Conservation (phyloP, 345 rosid genomes). For the Syzygium oleosum region DNA sequence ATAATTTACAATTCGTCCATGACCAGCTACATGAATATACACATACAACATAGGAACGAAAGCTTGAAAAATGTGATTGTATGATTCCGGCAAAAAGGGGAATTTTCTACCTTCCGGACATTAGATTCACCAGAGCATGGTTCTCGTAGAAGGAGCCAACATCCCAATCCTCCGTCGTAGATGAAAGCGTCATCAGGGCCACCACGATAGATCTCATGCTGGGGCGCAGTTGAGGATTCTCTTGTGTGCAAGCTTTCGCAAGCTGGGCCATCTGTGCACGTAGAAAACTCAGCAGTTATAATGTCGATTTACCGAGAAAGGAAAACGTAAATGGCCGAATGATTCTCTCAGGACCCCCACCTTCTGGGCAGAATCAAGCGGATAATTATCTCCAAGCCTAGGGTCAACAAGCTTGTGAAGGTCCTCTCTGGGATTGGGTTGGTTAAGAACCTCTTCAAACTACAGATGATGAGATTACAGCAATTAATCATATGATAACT, state of each 20-base stretch:
- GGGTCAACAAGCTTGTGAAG: slow-evolving; percentile 59
- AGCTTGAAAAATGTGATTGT: not conserved
- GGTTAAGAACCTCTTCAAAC: slow-evolving; percentile 71
- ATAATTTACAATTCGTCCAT: not conserved
- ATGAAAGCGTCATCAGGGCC: slow-evolving; percentile 76
- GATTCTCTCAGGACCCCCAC: slow-evolving; percentile 14
- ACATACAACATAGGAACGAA: not conserved
- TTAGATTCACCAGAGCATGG: slow-evolving; percentile 58
- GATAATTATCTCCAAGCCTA: slow-evolving; percentile 65
- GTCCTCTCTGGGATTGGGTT: slow-evolving; percentile 48
- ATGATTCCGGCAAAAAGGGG: not conserved
- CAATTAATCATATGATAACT: not conserved
- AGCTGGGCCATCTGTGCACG: slow-evolving; percentile 74
- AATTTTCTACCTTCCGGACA: slow-evolving; percentile 61
- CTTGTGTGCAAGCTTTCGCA: slow-evolving; percentile 83
- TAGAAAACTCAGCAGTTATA: not conserved
- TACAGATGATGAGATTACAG: slow-evolving; percentile 7
- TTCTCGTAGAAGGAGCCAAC: slow-evolving; percentile 58
- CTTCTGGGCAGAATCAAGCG: slow-evolving; percentile 65
- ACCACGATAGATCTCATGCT: slow-evolving; percentile 90
- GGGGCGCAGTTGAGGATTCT: slow-evolving; percentile 69
- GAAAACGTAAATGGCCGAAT: not conserved
- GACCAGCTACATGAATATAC: not conserved
- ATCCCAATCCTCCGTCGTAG: slow-evolving; percentile 82
- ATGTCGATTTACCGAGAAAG: not conserved